Conservation (phyloP, 2,329 filamentous ascomycete species). For the Penicillium sp. region DNA sequence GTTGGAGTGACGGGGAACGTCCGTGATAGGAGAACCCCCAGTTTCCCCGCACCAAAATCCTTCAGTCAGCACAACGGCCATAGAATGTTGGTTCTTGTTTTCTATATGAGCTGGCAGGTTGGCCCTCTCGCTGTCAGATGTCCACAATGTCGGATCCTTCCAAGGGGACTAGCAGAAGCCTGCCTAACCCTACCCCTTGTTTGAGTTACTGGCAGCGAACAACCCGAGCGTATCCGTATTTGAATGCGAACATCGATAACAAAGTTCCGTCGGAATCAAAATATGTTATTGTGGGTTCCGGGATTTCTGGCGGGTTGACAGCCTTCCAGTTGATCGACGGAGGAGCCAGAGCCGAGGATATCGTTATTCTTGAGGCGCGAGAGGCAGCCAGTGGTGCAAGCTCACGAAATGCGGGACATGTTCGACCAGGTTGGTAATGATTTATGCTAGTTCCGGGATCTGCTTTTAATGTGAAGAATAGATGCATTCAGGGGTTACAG, state of each 20-base stretch:
- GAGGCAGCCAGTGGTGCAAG: conserved; percentile 26
- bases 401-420: conserved; percentile 25
- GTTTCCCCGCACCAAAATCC: conserved; percentile 2
- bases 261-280: conserved; percentile 6
- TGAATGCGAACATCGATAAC: conserved; percentile 11
- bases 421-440: conserved; percentile 21
- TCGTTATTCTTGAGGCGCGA: conserved; percentile 24
- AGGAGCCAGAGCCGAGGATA: conserved; percentile 16
- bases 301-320: conserved; percentile 20
- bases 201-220: conserved; percentile 38
- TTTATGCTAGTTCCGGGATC: too few species aligned
- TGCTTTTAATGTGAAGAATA: background rate
- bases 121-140: background rate
- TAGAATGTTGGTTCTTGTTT: too few species aligned
- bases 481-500: conserved; percentile 52
- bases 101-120: too few species aligned
- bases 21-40: background rate
- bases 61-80: too few species aligned
- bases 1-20: background rate
- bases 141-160: background rate
- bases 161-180: conserved; percentile 15
- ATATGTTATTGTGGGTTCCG: conserved; percentile 24
- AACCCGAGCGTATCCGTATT: conserved; percentile 20
- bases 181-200: conserved; percentile 29
- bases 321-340: conserved; percentile 21